Percentiles rank a stretch among this genome's conserved stretches.
These are phyloP conservation scores for Chromera velia DNA, from an alignment of 73 alveolate species.

Conservation along the genomic window DNA sequence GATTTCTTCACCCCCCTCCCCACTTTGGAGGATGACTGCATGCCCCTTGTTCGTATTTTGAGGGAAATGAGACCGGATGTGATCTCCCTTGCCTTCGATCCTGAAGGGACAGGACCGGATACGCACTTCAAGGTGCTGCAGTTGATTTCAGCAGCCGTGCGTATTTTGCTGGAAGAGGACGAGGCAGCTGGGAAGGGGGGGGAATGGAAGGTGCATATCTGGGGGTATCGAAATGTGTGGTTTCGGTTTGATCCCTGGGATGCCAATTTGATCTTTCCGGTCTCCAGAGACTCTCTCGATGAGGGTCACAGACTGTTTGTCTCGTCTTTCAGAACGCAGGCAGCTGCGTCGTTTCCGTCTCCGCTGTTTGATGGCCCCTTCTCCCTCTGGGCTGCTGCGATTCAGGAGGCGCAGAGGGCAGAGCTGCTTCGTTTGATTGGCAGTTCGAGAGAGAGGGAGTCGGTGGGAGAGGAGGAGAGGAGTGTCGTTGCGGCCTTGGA, in stretches of 20 bases:
- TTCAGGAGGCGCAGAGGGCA: background rate
- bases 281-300: background rate
- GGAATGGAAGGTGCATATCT: background rate
- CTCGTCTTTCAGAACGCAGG: background rate
- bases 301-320: background rate
- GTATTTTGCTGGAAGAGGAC: background rate
- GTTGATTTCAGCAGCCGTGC: background rate
- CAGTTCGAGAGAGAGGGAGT: background rate
- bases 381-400: background rate
- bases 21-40: slow-evolving; percentile 30
- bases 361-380: background rate
- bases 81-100: slow-evolving; percentile 30
- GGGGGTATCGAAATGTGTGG: background rate
- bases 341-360: background rate
- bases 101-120: slow-evolving; percentile 44
- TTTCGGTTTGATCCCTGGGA: background rate
- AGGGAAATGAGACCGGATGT: background rate
- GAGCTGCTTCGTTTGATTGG: background rate
- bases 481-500: too few species aligned
- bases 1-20: slow-evolving; percentile 43
- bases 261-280: background rate
- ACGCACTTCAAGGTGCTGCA: slow-evolving; percentile 30
- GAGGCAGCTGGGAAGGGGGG: background rate
- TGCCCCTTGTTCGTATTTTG: slow-evolving; percentile 10
- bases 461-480: background rate